Conservation (phyloP, 2,329 filamentous ascomycete species). For the Fusarium sp. region DNA sequence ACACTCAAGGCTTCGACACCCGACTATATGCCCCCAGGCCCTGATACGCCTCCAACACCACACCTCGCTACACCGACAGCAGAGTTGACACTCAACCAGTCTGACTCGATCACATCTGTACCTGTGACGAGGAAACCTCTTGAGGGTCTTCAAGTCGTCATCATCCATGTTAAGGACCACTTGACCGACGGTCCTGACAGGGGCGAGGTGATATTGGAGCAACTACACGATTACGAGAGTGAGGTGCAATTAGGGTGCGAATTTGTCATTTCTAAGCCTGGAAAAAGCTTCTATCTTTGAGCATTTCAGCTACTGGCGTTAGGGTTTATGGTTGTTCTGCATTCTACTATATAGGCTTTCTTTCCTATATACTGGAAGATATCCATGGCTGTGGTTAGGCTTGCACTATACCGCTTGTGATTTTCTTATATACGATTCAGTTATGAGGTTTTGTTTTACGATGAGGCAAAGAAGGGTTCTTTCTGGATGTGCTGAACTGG, state of each 20-base stretch:
- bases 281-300: constrained; percentile 68
- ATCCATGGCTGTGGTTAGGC: constrained; percentile 12
- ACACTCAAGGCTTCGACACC: constrained; percentile 51
- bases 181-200: constrained; percentile 76
- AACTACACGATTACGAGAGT: constrained; percentile 75
- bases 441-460: constrained; percentile 6
- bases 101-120: constrained; percentile 45
- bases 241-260: constrained; percentile 78
- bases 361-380: constrained; percentile 18
- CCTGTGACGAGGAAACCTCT: constrained; percentile 62
- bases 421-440: constrained; percentile 1
- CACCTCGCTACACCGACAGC: constrained; percentile 61
- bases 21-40: constrained; percentile 28
- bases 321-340: constrained; percentile 4
- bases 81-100: constrained; percentile 57
- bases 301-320: constrained; percentile 17
- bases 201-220: constrained; percentile 73
- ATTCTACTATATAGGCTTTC: constrained; percentile 21
- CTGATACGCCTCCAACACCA: constrained; percentile 58
- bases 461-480: neutral
- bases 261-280: constrained; percentile 77
- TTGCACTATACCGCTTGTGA: constrained; percentile 21
- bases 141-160: constrained; percentile 79
- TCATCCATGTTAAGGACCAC: constrained; percentile 95
- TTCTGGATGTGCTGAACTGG: neutral